phyloP scores from a whole-genome alignment of 768 basidiomycete genomes.

The Russula virescens region DNA sequence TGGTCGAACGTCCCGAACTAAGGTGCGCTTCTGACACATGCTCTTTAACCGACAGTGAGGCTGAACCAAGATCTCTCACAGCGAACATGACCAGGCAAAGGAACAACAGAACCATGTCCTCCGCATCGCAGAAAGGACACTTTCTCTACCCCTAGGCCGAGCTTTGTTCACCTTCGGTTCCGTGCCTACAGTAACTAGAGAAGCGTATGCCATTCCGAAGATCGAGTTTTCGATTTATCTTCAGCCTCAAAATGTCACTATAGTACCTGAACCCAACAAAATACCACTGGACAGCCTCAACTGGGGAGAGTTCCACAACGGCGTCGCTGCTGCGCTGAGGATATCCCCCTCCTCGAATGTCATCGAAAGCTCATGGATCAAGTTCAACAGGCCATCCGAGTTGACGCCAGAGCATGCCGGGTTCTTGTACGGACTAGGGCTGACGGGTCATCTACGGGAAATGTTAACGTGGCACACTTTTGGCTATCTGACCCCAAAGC shows the following conservation, averaged over 20 bases:
- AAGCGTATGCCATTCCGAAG: conserved; percentile 74
- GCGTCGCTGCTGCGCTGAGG: conserved; percentile 86
- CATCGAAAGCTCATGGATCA: conserved; percentile 92
- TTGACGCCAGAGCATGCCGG: conserved; percentile 95
- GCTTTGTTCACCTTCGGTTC: conserved; percentile 91
- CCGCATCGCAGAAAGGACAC: conserved; percentile 78
- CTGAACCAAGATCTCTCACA: conserved; percentile 30
- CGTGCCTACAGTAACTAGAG: conserved; percentile 64
- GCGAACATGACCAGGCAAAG: conserved; percentile 87
- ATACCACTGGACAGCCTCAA: conserved; percentile 59
- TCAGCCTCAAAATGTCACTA: conserved; percentile 71
- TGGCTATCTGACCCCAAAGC: conserved; percentile 90
- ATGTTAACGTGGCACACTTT: conserved; percentile 96
- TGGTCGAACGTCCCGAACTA: conserved; percentile 60
- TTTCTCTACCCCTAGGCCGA: conserved; percentile 85
- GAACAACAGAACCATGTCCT: conserved; percentile 80
- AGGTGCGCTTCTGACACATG: conserved; percentile 46
- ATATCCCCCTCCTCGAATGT: conserved; percentile 68
- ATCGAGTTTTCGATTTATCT: conserved; percentile 71
- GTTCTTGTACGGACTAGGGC: conserved; percentile 85
- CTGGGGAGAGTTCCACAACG: conserved; percentile 99
- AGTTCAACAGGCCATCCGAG: conserved; percentile 89
- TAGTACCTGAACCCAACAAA: too few species aligned
- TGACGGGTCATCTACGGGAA: conserved; percentile 84
- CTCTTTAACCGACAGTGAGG: not conserved